Evolutionary conservation across 192 early-diverging fungal species (phyloP).

Genomic region (Coemansia sp.): DNA sequence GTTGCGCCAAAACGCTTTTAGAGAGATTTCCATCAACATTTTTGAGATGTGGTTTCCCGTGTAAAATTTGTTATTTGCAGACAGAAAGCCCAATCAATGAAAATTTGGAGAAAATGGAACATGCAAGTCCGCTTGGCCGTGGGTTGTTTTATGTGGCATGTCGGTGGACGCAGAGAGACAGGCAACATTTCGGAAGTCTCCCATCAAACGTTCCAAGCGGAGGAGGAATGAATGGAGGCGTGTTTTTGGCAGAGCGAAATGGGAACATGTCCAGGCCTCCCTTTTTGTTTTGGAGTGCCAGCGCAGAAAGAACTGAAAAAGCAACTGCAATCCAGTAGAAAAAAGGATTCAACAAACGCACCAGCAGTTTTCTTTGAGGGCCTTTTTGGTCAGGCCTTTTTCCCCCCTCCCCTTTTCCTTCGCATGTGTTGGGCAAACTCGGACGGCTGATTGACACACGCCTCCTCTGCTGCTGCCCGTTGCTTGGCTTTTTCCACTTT

Average conservation of each 20-base stretch:
- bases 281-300: not conserved
- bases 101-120: not conserved
- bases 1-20: constrained; percentile 55
- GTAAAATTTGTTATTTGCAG: not conserved
- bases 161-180: not conserved
- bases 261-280: not conserved
- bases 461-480: not conserved
- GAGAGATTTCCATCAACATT: not conserved
- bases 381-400: not conserved
- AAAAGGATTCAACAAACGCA: not conserved
- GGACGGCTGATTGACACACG: constrained; percentile 1
- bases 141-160: not conserved
- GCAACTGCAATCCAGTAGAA: not conserved
- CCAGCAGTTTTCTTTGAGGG: not conserved
- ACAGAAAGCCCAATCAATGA: not conserved
- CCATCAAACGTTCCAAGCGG: no score
- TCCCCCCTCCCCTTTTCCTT: not conserved
- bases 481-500: not conserved
- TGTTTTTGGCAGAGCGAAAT: not conserved
- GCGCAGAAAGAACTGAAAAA: not conserved
- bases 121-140: not conserved
- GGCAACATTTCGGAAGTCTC: no score
- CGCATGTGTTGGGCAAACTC: not conserved
- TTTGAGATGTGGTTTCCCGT: not conserved
- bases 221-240: not conserved